Evolutionary conservation across 495 filamentous ascomycete genomes (phyloP), one percentile per base, ranked within the genome.

Genomic region (Platismatia glauca): DNA sequence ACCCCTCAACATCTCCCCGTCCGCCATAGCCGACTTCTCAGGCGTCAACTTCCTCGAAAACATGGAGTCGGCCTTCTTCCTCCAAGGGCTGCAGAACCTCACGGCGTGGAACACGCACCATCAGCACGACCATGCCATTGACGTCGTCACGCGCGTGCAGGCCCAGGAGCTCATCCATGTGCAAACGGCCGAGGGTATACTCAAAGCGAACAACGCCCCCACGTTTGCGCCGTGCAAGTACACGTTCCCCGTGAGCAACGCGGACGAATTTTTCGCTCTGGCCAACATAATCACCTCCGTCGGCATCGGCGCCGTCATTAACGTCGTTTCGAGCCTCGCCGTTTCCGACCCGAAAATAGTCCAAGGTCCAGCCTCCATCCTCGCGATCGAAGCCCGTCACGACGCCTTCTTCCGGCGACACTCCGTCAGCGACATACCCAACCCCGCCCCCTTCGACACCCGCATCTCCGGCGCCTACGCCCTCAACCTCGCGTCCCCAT

Each of bases 81-180:
- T 74, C 15, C 73, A 81, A 39, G 75, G 88, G 4, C 67, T 88
- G 38, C 33, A 71, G n/a, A 89, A 89, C 69, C 78, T 89, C 69
- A 88, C 84, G 3, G 8, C 11, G 0, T 15, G 12, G 24, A 39
- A 22, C 20, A 43, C 7, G 38, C 52, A 75, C 59, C 73, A 79
- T 33, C 72, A 78, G 3, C n/a, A 66, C 0, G 84, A 79, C 63
- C 68, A 73, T 18, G 65, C 81, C 16, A 56, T 68, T 1, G 70
- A 77, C n/a, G 64, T 66, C 6, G 60, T 65, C 2, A 74, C 74
- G n/a, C 69, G 75, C 24, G 67, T 76, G 52, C 76, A 75, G 58
- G 70, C 81, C 72, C 86, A 89, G 79, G 86, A 88, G 69, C 76
- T 88, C 68, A 79, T 88, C 9, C 86, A 89, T 66, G 79, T 79